Base-by-base conservation (phyloP, 495 filamentous ascomycete species). In the Clohesyomyces aquaticus region DNA sequence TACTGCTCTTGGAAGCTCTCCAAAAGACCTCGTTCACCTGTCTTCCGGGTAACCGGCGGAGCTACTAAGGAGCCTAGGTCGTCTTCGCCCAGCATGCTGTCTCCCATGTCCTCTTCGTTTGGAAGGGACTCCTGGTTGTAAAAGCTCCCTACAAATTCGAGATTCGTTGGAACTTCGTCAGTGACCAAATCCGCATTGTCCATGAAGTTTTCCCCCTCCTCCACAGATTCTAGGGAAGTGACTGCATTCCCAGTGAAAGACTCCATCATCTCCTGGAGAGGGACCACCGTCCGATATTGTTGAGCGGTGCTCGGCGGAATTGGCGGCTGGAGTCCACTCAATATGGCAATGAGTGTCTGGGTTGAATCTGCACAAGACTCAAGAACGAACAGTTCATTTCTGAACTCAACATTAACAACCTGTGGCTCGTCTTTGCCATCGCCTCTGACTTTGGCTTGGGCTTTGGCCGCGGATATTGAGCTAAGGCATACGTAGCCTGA, bases 341-440 rank as follows among this genome's bases (percentile, higher is more conserved):
- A 72, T 59, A 94, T 83, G 16, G 81, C 85, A 52, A 95, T 86
- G 2, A 99, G 82, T 0, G 95, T 98, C 69, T 96, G 91, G 0
- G 94, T 98, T 10, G 95, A 98, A 75, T 99, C 95, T 16, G 95
- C 94, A 71, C 95, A 98, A 3, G 91, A 90, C 72, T 99, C 95
- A 16, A 99, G 79, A 22, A 99, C 86, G 26, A 98, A 79, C 1
- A 99, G 79, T 71, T 94, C 89, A 71, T 95, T 90, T 43, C 82
- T 83, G 9, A 97, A 67, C 62, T 96, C 90, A 2, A 96, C 82
- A 67, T 94, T 91, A 10, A 96, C 73, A 6, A 58, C 19, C 51
- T 70, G 67, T 35, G 84, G 84, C 58, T 87, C 85, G 11, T 84
- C 80, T 0, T 79, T 77, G 42, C 76, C 77, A 22, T 74, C 68